Percentiles rank a stretch among this genome's conserved stretches.
Evolutionary conservation across 805 yeast species (phyloP).

Genomic region (Starmerella scarabaei): DNA sequence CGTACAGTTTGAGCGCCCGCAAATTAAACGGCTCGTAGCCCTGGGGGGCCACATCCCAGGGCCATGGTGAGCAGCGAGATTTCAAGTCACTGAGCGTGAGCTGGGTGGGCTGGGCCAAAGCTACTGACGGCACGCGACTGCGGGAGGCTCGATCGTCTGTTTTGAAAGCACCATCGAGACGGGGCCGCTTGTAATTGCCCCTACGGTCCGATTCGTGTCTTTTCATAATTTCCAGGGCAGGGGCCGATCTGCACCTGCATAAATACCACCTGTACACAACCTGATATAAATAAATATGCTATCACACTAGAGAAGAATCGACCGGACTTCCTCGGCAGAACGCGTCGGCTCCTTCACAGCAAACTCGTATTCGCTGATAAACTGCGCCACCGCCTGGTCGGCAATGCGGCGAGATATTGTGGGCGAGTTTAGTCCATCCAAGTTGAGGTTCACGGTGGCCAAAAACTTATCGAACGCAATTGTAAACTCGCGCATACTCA

Average conservation of each 20-base stretch:
- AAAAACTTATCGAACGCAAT: conserved; percentile 26
- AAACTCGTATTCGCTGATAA: conserved; percentile 24
- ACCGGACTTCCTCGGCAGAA: conserved; percentile 12
- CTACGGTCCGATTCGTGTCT: no score
- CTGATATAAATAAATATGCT: no score
- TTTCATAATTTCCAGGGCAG: no score
- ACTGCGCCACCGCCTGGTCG: conserved; percentile 24
- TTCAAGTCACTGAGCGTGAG: not conserved
- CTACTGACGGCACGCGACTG: no score
- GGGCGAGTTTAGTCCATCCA: conserved; percentile 27
- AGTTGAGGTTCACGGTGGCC: conserved; percentile 26
- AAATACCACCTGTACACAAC: no score
- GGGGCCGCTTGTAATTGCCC: no score
- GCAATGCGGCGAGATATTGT: conserved; percentile 25
- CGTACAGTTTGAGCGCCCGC: conserved; percentile 10
- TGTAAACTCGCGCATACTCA: conserved; percentile 6
- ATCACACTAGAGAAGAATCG: conserved; percentile 7
- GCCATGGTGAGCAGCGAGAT: not conserved
- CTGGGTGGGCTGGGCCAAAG: not conserved
- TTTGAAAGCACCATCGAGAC: no score
- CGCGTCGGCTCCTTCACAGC: conserved; percentile 17
- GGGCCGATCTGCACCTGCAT: no score
- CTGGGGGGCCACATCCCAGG: conserved; percentile 8
- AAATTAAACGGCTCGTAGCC: conserved; percentile 7
- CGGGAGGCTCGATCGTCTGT: no score